These are phyloP conservation scores for Apiotrichum veenhuisii DNA, from an alignment of 1,284 basidiomycete species.

Conservation along the genomic window DNA sequence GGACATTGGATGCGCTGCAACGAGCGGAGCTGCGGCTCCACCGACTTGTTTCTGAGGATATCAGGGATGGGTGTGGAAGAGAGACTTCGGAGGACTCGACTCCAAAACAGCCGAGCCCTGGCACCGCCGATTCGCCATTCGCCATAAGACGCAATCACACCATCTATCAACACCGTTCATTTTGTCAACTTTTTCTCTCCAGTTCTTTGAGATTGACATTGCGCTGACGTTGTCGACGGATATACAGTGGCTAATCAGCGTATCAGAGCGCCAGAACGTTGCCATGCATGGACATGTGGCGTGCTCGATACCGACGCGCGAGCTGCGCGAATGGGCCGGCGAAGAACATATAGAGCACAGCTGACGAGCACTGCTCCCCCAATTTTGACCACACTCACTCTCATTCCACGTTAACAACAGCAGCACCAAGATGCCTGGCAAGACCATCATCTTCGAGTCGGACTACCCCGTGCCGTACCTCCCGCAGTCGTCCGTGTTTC, in stretches of 20 bases:
- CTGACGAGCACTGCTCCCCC: too few species aligned
- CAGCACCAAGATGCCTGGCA: background rate
- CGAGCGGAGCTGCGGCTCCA: too few species aligned
- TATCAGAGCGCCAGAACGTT: background rate
- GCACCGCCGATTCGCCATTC: background rate
- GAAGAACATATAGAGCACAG: too few species aligned
- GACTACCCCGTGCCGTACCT: constrained; percentile 12
- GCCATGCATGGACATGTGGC: too few species aligned
- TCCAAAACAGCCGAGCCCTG: too few species aligned
- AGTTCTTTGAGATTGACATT: too few species aligned
- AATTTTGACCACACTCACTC: too few species aligned
- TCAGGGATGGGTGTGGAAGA: too few species aligned
- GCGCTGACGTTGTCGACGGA: background rate
- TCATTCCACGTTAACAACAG: background rate
- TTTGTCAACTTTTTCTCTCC: background rate
- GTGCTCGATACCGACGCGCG: too few species aligned
- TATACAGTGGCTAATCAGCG: background rate
- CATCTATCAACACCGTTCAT: background rate
- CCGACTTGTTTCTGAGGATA: too few species aligned
- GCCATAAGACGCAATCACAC: background rate
- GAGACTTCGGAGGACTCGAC: background rate
- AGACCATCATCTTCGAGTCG: constrained; percentile 12
- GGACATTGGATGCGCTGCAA: too few species aligned
- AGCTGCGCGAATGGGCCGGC: too few species aligned
- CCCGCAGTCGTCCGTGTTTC: constrained; percentile 10